A percentile compares a stretch with the other conserved stretches of the same genome.
These are phyloP conservation scores for Trichoderma sp. DNA, from an alignment of 2,329 filamentous ascomycete genomes.

Conservation along the genomic window DNA sequence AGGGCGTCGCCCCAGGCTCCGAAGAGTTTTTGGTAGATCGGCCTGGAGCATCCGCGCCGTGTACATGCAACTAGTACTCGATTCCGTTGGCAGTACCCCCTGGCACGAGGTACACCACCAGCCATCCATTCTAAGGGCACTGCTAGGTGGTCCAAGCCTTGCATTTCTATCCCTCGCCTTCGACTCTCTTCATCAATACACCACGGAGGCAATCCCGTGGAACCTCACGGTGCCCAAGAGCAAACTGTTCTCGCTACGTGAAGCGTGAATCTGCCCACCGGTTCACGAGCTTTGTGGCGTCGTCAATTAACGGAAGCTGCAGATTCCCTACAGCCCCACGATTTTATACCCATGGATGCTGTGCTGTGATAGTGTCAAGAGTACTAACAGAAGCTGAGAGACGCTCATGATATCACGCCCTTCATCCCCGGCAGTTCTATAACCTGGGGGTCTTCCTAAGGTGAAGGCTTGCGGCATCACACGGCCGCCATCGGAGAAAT, in stretches of 20 bases:
- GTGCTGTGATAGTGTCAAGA: not conserved
- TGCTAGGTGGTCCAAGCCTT: not conserved
- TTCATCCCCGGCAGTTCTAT: not conserved
- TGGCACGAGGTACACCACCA: not conserved
- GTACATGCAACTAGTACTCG: not conserved
- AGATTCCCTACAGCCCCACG: not conserved
- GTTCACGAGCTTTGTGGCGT: slow-evolving; percentile 1
- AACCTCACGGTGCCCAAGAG: not conserved
- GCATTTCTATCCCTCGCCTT: not conserved
- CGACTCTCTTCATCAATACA: slow-evolving; percentile 2
- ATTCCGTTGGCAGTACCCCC: not conserved
- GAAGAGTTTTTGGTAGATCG: not conserved
- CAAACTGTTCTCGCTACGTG: not conserved
- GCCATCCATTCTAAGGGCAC: slow-evolving; percentile 1
- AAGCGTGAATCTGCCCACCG: not conserved
- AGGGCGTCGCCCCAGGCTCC: not conserved
- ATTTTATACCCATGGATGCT: slow-evolving; percentile 13
- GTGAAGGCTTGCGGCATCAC: not conserved
- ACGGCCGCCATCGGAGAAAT: slow-evolving; percentile 21
- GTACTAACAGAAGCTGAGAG: not conserved
- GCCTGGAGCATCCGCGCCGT: not conserved
- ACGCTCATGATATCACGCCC: not conserved
- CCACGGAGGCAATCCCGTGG: not conserved
- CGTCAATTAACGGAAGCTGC: not conserved
- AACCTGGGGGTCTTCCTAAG: not conserved